Base-by-base conservation (phyloP, 1,139 yeast species). In the Magnusiomyces paraingens region DNA sequence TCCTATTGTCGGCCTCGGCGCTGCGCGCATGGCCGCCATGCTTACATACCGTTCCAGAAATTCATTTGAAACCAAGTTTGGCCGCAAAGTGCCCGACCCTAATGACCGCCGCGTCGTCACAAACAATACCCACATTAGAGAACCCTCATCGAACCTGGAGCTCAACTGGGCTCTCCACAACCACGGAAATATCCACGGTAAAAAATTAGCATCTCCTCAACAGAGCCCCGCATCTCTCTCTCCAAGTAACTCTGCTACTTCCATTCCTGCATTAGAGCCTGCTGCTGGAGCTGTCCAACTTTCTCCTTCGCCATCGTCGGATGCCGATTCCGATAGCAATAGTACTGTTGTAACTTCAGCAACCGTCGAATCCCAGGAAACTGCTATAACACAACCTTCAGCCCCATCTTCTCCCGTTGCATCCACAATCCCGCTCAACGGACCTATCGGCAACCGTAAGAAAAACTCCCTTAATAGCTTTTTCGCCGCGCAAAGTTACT, bases 11-110 rank as follows among this genome's bases (percentile, higher is more conserved):
- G 99, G 99, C 0, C 74, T 93, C 22, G 86, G 96, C 41, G 99
- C 99, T 1, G 99, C 99, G 0, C 81, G 99, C 70, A 93, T 93
- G 99, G 81, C 96, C 8, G 99, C 99, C 0, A 75, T 93, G 61
- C 74, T 93, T 55, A 93, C 99, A 0, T 93, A 93, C 67, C 79
- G 99, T 62, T 87, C 96, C 2, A 77, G 98, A 63, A 88, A 90
- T 69, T 85, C 95, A 38, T 93, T 93, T 70, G 99, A 93, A 67
- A 74, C 84, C 49, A 80, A 95, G 65, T 93, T 93, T 67, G 95
- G 98, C 15, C 79, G 99, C 65, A 83, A 82, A 55, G 70, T 80
- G 48, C 93, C 94, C 10, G 76, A 74, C 56, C 75, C 75, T 10
- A n/a, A 36, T 5, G 50, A 43, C 17, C 38, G 29, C 8, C 36